Evolutionary conservation across 192 early-diverging fungal species (phyloP).

Genomic region (Backusella macrospora): DNA sequence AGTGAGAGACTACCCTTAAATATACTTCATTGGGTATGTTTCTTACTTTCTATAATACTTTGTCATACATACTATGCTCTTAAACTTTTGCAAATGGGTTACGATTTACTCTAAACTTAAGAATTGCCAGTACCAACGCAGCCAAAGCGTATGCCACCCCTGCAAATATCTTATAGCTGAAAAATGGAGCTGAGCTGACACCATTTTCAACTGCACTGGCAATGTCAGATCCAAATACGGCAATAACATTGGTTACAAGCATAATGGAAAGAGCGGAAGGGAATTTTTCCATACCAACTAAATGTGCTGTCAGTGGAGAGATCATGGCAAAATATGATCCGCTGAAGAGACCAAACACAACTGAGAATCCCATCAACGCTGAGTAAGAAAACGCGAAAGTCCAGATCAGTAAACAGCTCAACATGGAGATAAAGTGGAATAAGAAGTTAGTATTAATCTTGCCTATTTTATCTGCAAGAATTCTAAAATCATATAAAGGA

Average conservation of each 20-base stretch:
- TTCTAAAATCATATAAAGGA: neutral
- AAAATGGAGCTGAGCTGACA: conserved; percentile 28
- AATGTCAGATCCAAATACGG: conserved; percentile 40
- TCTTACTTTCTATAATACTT: too few species aligned
- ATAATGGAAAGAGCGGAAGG: conserved; percentile 29
- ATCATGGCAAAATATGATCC: conserved; percentile 39
- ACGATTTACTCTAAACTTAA: conserved; percentile 27
- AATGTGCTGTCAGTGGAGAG: conserved; percentile 24
- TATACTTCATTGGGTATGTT: too few species aligned
- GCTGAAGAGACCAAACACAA: conserved; percentile 39
- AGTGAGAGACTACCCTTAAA: neutral
- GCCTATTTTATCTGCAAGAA: conserved; percentile 35
- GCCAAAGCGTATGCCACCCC: conserved; percentile 19
- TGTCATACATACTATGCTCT: neutral
- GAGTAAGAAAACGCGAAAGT: conserved; percentile 34
- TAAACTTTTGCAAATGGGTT: conserved; percentile 22
- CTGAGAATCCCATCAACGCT: conserved; percentile 33
- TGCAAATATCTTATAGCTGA: conserved; percentile 48
- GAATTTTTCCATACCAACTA: conserved; percentile 30
- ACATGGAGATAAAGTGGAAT: conserved; percentile 25
- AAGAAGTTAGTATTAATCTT: conserved; percentile 35
- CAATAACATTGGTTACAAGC: conserved; percentile 27
- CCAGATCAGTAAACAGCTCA: conserved; percentile 35
- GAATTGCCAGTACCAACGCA: conserved; percentile 2
- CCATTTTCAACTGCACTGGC: conserved; percentile 36